These are phyloP conservation scores for Breviolum minutum DNA, from an alignment of 73 alveolate species.

Conservation along the genomic window DNA sequence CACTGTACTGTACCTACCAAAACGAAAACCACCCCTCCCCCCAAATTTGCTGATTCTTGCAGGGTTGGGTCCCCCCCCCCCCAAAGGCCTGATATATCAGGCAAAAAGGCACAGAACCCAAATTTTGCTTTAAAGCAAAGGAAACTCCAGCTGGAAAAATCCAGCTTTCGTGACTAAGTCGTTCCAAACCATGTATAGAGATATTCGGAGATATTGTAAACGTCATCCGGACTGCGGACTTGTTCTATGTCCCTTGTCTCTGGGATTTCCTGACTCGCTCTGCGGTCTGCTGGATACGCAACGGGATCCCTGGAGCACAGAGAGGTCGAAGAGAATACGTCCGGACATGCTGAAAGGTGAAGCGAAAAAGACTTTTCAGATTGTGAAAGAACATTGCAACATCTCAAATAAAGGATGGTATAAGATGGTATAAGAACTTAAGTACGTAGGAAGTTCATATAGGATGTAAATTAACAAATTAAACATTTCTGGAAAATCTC, in stretches of 20 bases:
- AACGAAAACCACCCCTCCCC: no score
- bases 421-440: not conserved
- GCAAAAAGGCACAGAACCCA: not conserved
- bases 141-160: no score
- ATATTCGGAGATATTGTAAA: not conserved
- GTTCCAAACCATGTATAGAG: no score
- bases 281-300: slow-evolving; percentile 89
- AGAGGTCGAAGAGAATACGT: not conserved
- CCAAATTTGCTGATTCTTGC: no score
- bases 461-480: not conserved
- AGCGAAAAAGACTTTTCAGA: not conserved
- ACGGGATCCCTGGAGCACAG: slow-evolving; percentile 42
- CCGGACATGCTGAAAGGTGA: not conserved
- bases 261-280: slow-evolving; percentile 58
- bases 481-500: not conserved
- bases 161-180: no score
- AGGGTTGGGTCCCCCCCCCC: no score
- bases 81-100: no score
- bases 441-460: not conserved
- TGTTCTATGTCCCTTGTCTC: not conserved
- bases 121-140: no score
- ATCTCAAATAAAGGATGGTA: not conserved
- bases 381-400: not conserved
- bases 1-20: no score
- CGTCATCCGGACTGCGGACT: not conserved